Percentiles rank a stretch among this genome's conserved stretches.
Conservation (phyloP, 352 stramenopile species). For the Elongisporangium prolatum region DNA sequence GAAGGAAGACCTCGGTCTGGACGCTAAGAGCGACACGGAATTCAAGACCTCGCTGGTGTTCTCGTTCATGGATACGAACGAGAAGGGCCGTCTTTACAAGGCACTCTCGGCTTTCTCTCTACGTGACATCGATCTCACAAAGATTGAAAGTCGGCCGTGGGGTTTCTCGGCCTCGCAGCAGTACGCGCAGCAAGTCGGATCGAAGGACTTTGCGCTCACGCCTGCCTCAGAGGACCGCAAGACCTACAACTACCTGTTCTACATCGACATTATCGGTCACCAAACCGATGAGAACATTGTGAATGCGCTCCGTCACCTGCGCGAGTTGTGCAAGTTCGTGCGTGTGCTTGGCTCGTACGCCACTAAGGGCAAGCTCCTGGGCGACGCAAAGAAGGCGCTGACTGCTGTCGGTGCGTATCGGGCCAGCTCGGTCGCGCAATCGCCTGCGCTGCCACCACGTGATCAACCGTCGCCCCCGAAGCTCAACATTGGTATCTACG, state of each 20-base stretch:
- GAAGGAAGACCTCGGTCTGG: slow-evolving; percentile 29
- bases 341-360: slow-evolving; percentile 83
- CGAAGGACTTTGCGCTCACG: slow-evolving; percentile 23
- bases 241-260: slow-evolving; percentile 82
- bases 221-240: slow-evolving; percentile 20
- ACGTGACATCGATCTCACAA: slow-evolving; percentile 57
- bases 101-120: slow-evolving; percentile 57
- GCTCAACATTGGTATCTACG: slow-evolving; percentile 95
- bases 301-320: slow-evolving; percentile 74
- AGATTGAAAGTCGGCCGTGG: slow-evolving; percentile 73
- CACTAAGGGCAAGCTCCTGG: slow-evolving; percentile 58
- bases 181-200: slow-evolving; percentile 24
- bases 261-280: slow-evolving; percentile 65
- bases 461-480: slow-evolving; percentile 25
- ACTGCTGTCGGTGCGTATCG: slow-evolving; percentile 43
- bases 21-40: slow-evolving; percentile 25
- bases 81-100: slow-evolving; percentile 58
- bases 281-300: slow-evolving; percentile 58
- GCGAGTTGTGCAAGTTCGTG: slow-evolving; percentile 81
- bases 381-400: slow-evolving; percentile 49
- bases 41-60: slow-evolving; percentile 79
- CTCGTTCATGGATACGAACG: slow-evolving; percentile 59
- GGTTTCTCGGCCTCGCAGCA: slow-evolving; percentile 54
- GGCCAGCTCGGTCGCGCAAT: slow-evolving; percentile 15
- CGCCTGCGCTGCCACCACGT: slow-evolving; percentile 15